Evolutionary conservation across 2,329 filamentous ascomycete species (phyloP), one percentile per base, ranked within the genome.

Genomic region (Paradendryphiella salina): DNA sequence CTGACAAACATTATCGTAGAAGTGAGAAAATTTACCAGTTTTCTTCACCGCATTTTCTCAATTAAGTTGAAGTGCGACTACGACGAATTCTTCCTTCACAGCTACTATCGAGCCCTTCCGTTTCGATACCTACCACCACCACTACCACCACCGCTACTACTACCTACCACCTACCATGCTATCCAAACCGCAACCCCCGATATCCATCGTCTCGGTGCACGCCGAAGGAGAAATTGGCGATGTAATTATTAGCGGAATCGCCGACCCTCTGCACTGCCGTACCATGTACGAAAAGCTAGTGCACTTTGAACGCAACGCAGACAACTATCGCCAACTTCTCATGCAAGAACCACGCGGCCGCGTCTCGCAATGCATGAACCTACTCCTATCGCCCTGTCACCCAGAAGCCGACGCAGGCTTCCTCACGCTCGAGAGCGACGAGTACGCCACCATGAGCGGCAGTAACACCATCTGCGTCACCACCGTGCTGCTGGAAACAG

Each of bases 201-300:
- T 49, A 14, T 43, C 26, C 17, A 49, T 49, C 36, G 42, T 42
- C 5, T 44, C 32, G 8, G 69, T 67, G 50, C 75, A 77, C 34
- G 69, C 73, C 10, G 74, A 73, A 53, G 76, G 76, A 42, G 73
- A 76, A 60, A 76, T 79, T 0, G 75, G 79, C 41, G 78, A 81
- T 58, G 79, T 81, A 10, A 73, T 81, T 37, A 71, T 75, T 9
- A 77, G 77, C 13, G 79, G 78, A 14, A 76, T 80, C 2, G 67
- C 76, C 0, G 77, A 80, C 28, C 66, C 72, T 1, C 63, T 70
- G 1, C 74, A 46, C 14, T 56, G 73, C 10, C 71, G 72, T 20
- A 79, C 75, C 14, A 79, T 80, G 78, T 77, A 71, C 50, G 77
- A 80, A 3, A 80, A 81, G 55, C 60, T 80, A 14, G 56, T 70